Conservation (phyloP, 1,284 basidiomycete genomes). For the Stygiomarasmius scandens region DNA sequence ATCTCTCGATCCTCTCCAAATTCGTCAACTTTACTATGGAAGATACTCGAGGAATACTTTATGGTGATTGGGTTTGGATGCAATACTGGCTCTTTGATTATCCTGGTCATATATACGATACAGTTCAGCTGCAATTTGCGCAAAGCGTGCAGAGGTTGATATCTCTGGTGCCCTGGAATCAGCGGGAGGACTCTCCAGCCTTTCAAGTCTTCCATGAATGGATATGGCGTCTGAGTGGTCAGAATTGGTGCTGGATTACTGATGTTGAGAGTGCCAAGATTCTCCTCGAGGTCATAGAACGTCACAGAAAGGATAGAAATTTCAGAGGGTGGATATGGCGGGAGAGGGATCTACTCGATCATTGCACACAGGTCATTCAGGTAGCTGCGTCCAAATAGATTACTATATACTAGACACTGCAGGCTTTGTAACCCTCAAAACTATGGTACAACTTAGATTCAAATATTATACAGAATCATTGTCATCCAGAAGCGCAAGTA, state of each 20-base stretch:
- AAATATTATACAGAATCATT: no score
- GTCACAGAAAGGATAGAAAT: neutral
- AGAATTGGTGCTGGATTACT: neutral
- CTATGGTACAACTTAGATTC: no score
- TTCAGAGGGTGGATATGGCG: neutral
- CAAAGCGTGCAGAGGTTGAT: neutral
- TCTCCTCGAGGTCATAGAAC: neutral
- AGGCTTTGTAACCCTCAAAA: no score
- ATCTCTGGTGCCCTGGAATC: neutral
- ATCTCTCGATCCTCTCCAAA: neutral
- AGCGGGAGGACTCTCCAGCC: neutral
- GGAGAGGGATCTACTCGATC: neutral
- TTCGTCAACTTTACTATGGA: neutral
- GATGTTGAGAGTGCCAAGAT: neutral
- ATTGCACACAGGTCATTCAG: neutral
- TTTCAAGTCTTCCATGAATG: neutral
- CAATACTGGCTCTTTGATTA: neutral
- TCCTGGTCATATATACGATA: neutral
- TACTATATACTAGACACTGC: no score
- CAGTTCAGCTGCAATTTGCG: neutral
- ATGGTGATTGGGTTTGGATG: neutral
- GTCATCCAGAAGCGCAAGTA: conserved; percentile 86
- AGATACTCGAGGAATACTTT: neutral
- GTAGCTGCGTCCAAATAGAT: no score
- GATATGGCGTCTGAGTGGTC: neutral